Conservation (phyloP, 306 rosid species). For the Acacia melanoxylon region DNA sequence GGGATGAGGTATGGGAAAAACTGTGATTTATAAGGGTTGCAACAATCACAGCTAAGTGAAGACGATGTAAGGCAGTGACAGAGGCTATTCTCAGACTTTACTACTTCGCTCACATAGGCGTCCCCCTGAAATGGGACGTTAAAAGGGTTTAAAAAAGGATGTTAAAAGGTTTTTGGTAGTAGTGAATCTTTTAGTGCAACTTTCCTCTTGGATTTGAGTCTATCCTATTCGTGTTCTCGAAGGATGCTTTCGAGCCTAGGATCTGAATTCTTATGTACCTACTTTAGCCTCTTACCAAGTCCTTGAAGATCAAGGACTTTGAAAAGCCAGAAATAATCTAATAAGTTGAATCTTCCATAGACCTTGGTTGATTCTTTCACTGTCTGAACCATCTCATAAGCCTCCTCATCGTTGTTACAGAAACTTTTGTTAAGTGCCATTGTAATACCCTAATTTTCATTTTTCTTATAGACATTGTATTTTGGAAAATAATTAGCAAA, state of each 20-base stretch:
- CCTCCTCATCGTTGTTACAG: constrained; percentile 38
- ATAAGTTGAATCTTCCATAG: constrained; percentile 35
- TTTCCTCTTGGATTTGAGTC: neutral
- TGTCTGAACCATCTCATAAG: constrained; percentile 29
- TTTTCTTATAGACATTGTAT: no score
- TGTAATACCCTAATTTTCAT: neutral
- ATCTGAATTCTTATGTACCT: constrained; percentile 47
- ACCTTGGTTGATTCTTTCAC: constrained; percentile 41
- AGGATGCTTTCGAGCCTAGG: constrained; percentile 44
- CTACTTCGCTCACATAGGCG: no score
- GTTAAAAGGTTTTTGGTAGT: no score
- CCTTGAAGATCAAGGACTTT: constrained; percentile 56
- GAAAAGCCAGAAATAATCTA: constrained; percentile 52
- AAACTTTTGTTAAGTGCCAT: constrained; percentile 48
- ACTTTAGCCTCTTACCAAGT: constrained; percentile 44
- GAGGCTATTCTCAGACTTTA: no score
- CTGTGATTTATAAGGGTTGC: no score
- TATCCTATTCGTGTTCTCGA: constrained; percentile 52
- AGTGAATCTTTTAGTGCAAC: constrained; percentile 9
- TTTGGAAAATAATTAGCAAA: no score
- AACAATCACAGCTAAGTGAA: no score
- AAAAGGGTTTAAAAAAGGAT: no score
- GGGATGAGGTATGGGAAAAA: no score
- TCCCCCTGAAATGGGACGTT: no score
- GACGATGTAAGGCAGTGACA: no score